Conservation (phyloP, 805 yeast species). For the Candida insectalens region DNA sequence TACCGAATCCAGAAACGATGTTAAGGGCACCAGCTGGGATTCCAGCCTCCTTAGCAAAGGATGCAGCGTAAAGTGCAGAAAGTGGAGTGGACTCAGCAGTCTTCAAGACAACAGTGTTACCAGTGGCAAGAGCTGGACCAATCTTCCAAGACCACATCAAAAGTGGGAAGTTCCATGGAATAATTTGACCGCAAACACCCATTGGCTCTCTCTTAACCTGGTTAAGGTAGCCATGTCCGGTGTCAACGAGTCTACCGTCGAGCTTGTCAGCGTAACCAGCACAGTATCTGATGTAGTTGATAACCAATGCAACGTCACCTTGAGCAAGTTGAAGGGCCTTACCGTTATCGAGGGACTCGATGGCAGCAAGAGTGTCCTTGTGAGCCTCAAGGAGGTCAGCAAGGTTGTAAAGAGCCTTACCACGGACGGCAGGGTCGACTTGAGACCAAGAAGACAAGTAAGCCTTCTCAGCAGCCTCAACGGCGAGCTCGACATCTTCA, state of each 20-base stretch:
- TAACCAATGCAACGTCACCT: conserved; percentile 67
- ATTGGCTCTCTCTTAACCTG: conserved; percentile 83
- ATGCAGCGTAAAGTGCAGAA: conserved; percentile 70
- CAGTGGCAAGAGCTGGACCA: conserved; percentile 88
- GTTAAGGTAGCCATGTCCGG: conserved; percentile 63
- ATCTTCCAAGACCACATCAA: conserved; percentile 93
- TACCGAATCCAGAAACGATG: conserved; percentile 80
- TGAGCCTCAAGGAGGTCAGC: conserved; percentile 72
- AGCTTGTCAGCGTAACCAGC: conserved; percentile 92
- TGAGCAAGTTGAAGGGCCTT: conserved; percentile 63
- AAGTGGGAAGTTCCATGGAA: conserved; percentile 96
- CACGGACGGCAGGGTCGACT: conserved; percentile 60
- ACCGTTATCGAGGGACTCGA: conserved; percentile 87
- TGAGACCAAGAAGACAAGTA: conserved; percentile 61
- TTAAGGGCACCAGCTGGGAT: conserved; percentile 88
- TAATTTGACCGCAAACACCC: conserved; percentile 93
- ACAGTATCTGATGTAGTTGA: conserved; percentile 66
- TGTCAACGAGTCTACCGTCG: conserved; percentile 65
- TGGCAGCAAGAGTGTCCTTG: conserved; percentile 61
- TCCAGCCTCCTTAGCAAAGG: conserved; percentile 69
- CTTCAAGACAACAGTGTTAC: conserved; percentile 81
- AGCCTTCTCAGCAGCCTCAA: conserved; percentile 74
- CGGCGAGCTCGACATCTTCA: conserved; percentile 79
- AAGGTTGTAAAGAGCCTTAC: conserved; percentile 51
- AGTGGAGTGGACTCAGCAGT: conserved; percentile 90